Evolutionary conservation across 805 yeast species (phyloP), one percentile per base, ranked within the genome.

Genomic region (Maudiozyma saulgeensis): DNA sequence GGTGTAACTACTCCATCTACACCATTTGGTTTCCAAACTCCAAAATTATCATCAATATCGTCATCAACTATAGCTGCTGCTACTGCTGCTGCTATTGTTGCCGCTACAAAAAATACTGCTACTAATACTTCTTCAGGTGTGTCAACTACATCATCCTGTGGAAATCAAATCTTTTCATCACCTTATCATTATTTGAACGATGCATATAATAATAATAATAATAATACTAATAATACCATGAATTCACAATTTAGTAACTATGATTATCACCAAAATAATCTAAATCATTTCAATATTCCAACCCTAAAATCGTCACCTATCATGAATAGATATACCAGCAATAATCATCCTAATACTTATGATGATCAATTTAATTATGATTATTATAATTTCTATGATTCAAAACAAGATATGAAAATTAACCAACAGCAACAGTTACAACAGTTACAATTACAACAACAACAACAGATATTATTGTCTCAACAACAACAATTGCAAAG

Each of bases 21-120:
- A 19, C 38, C 49, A 16, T 43, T 47, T 41, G 63, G 60, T n/a
- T 56, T 52, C 41, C 61, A 59, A 41, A 57, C 64, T 2, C 63
- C 64, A 21, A 44, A 37, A 26, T 23, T 39, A 34, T 34, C 43
- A 6, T 51, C 49, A 16, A 46, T 46, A 15, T 50, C 44, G 25
- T 28, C 32, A 28, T 28, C 32, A 28, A 28, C 32, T 9, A 28
- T 28, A 28, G 32, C 32, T 28, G 32, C 32, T 28, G 32, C 32
- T 9, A 28, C 32, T 28, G 32, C 32, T 28, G 32, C 32, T 28
- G 32, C 32, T 4, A 28, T 28, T 28, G 4, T 8, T 6, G 32
- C 32, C 12, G 32, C 32, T 9, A 28, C 32, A 9, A 11, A 8
- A 6, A 50, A 54, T 28, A 26, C 28, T 6, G 28, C 28, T 26